Evolutionary conservation across 2,329 filamentous ascomycete species (phyloP).

Genomic region (Hortaea werneckii): DNA sequence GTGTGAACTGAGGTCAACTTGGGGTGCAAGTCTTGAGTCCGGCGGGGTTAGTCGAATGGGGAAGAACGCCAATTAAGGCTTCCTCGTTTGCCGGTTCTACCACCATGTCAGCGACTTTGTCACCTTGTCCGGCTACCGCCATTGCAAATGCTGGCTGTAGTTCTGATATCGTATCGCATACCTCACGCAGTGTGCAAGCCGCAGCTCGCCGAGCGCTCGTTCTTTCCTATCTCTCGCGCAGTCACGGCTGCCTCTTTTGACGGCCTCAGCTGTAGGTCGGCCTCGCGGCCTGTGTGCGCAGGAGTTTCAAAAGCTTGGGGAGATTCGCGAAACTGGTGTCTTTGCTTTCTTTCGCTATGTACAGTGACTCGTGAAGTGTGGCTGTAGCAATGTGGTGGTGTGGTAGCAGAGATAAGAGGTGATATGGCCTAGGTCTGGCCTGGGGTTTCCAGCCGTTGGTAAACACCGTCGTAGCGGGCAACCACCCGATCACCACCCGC

Average conservation of each 20-base stretch:
- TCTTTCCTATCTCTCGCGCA: not conserved
- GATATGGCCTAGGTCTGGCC: not conserved
- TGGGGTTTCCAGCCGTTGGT: not conserved
- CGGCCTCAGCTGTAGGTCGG: not conserved
- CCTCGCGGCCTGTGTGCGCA: constrained; percentile 1
- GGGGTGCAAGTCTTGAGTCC: constrained; percentile 54
- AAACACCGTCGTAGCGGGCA: not conserved
- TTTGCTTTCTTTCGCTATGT: not conserved
- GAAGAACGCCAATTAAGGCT: constrained; percentile 18
- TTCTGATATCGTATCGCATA: constrained; percentile 29
- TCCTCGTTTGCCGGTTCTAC: constrained; percentile 22
- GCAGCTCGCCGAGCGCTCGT: constrained; percentile 57
- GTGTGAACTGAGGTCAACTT: constrained; percentile 6
- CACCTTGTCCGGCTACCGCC: too few species aligned
- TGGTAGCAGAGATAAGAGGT: not conserved
- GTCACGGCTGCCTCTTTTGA: not conserved
- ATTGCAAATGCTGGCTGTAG: not conserved
- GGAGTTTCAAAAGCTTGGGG: constrained; percentile 1
- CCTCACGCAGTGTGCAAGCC: constrained; percentile 75
- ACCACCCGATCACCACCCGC: not conserved
- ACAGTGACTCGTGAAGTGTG: constrained; percentile 1
- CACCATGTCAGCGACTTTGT: constrained; percentile 7
- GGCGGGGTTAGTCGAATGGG: constrained; percentile 34
- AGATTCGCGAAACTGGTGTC: not conserved
- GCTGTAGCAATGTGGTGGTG: not conserved